Conservation (phyloP, 202 grass and related monocot species). For the Zoysia matrella region DNA sequence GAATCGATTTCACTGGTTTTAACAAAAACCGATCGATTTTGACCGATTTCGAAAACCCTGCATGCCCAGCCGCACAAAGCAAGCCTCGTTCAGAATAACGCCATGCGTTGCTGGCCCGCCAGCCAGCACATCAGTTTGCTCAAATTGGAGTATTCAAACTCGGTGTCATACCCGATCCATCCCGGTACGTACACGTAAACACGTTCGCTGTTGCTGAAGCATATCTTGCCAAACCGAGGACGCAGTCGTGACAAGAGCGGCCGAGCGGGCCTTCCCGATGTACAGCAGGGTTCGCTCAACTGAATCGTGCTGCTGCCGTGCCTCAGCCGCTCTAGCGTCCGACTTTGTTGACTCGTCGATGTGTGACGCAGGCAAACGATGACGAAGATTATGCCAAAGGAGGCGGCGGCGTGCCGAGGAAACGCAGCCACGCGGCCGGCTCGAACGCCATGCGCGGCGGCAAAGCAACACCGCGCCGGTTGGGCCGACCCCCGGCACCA, state of each 20-base stretch:
- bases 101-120: neutral
- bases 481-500: neutral
- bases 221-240: neutral
- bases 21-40: too few species aligned
- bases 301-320: neutral
- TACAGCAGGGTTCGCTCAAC: neutral
- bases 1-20: too few species aligned
- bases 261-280: neutral
- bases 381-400: neutral
- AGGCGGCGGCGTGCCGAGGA: neutral
- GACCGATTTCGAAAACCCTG: too few species aligned
- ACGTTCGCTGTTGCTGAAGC: neutral
- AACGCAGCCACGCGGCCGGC: neutral
- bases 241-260: neutral
- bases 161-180: neutral
- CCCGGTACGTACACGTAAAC: too few species aligned
- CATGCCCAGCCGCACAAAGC: neutral
- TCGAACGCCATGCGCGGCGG: neutral
- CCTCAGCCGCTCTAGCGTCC: neutral
- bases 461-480: constrained; percentile 22
- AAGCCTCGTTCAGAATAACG: neutral
- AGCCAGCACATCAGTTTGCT: neutral
- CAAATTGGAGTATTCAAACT: neutral
- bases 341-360: neutral
- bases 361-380: neutral